Percentiles rank a stretch among this genome's conserved stretches.
phyloP scores from a whole-genome alignment of 495 filamentous ascomycete genomes.

The Neurospora sp. region DNA sequence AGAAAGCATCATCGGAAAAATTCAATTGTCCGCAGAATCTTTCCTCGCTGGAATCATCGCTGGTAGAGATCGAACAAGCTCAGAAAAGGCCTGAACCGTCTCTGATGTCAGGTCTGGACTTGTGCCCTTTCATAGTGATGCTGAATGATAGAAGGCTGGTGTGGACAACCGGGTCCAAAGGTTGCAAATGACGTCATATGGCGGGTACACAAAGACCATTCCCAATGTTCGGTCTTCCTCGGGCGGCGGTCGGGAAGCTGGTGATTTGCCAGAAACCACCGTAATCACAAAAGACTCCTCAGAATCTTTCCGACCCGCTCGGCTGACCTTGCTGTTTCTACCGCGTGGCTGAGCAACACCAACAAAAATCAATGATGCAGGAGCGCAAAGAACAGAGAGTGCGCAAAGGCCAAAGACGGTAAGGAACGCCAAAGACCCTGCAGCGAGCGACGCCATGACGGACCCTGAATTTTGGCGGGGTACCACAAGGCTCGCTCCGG shows the following conservation, averaged over 20 bases:
- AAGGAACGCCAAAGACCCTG: conserved; percentile 4
- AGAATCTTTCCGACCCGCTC: background rate
- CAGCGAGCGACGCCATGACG: conserved; percentile 8
- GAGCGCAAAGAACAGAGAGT: background rate
- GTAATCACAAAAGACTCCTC: background rate
- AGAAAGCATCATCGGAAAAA: background rate
- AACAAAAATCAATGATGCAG: background rate
- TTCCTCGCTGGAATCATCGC: background rate
- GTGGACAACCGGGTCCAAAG: background rate
- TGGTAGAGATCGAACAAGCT: background rate
- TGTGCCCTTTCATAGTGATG: background rate
- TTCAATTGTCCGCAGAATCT: background rate
- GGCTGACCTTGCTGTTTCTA: background rate
- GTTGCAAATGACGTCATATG: background rate
- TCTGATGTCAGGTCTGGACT: background rate
- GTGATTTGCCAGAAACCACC: background rate
- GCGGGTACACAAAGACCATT: background rate
- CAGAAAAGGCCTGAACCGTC: background rate
- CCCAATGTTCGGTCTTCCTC: background rate
- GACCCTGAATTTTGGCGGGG: conserved; percentile 8
- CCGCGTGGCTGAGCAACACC: background rate
- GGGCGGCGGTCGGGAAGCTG: background rate
- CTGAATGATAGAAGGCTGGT: background rate
- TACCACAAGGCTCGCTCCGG: background rate
- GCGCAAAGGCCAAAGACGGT: background rate